Evolutionary conservation across 2,329 filamentous ascomycete species (phyloP).

Genomic region (Hymenoscyphus occultus): DNA sequence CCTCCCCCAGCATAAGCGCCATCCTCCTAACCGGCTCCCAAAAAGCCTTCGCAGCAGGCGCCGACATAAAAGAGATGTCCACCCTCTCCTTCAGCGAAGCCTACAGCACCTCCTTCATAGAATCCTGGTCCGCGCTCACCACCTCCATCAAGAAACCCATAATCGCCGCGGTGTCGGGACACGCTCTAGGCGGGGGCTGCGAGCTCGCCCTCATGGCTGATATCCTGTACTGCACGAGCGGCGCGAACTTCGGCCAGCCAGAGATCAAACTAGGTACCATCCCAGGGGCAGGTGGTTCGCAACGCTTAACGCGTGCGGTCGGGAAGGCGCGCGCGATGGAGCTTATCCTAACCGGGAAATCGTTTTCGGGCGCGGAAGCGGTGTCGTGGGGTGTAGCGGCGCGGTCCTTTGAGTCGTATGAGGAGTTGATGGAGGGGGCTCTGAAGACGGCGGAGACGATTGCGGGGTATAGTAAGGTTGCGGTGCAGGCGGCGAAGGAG

Average conservation of each 20-base stretch:
- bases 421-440: slow-evolving; percentile 77
- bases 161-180: slow-evolving; percentile 89
- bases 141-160: slow-evolving; percentile 87
- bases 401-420: slow-evolving; percentile 72
- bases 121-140: slow-evolving; percentile 85
- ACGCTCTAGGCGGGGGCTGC: slow-evolving; percentile 91
- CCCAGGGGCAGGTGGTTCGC: slow-evolving; percentile 86
- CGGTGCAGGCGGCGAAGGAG: slow-evolving; percentile 88
- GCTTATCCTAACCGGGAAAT: slow-evolving; percentile 80
- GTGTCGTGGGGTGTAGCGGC: slow-evolving; percentile 89
- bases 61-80: slow-evolving; percentile 99
- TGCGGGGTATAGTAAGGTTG: slow-evolving; percentile 80
- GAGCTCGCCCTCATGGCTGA: slow-evolving; percentile 98
- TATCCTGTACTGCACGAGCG: slow-evolving; percentile 83
- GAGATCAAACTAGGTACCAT: slow-evolving; percentile 95
- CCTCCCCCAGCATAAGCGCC: slow-evolving; percentile 65
- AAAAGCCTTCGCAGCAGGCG: slow-evolving; percentile 90
- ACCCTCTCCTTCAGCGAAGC: slow-evolving; percentile 84
- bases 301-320: slow-evolving; percentile 78
- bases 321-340: slow-evolving; percentile 90
- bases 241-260: slow-evolving; percentile 90
- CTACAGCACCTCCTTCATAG: slow-evolving; percentile 90
- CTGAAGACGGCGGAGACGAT: slow-evolving; percentile 85
- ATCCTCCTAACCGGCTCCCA: slow-evolving; percentile 86
- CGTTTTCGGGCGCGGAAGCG: slow-evolving; percentile 79